Conservation (phyloP, 2,329 filamentous ascomycete genomes). For the Penicillium freii region DNA sequence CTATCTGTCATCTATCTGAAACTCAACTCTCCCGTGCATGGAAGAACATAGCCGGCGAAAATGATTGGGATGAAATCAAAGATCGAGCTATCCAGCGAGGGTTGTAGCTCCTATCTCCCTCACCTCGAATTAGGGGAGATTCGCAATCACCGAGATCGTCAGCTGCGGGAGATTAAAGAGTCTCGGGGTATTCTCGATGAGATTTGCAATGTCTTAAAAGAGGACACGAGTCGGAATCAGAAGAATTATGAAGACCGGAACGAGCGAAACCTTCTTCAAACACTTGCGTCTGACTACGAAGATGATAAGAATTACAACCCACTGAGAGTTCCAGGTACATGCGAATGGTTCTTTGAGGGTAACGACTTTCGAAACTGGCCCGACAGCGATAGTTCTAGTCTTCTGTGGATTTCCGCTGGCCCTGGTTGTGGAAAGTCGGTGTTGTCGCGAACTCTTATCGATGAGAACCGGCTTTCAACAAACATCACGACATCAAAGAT, state of each 20-base stretch:
- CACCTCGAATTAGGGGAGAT: not conserved
- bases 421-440: not conserved
- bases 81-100: not conserved
- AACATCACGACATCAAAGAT: not conserved
- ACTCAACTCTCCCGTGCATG: conserved; percentile 8
- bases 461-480: not conserved
- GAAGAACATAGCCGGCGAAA: conserved; percentile 14
- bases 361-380: not conserved
- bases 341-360: conserved; percentile 33
- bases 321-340: conserved; percentile 30
- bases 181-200: not conserved
- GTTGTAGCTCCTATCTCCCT: not conserved
- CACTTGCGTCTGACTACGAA: conserved; percentile 27
- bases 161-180: not conserved
- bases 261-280: conserved; percentile 15
- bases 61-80: not conserved
- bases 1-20: conserved; percentile 14
- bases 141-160: not conserved
- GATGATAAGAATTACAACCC: conserved; percentile 31
- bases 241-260: not conserved
- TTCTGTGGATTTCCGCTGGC: not conserved
- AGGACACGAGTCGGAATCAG: not conserved
- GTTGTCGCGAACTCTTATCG: not conserved
- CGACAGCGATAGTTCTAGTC: not conserved
- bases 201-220: not conserved